phyloP scores from a whole-genome alignment of 176 grass and related monocot genomes.

The Musa troglodytarum region DNA sequence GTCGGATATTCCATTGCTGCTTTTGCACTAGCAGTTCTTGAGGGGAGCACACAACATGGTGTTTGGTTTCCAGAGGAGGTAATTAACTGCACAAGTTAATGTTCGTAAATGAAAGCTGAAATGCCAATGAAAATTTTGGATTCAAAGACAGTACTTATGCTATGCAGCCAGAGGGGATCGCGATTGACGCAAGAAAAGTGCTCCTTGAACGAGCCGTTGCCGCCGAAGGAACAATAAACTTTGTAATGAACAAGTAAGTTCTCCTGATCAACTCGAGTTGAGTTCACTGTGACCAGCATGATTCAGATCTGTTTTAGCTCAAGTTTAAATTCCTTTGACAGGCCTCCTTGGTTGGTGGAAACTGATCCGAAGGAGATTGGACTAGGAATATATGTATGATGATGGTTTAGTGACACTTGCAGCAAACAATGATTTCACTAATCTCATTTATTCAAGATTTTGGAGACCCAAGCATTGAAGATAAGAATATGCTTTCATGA shows the following conservation, averaged over 20 bases:
- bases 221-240: slow-evolving; percentile 44
- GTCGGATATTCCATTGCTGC: slow-evolving; percentile 27
- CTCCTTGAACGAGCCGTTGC: slow-evolving; percentile 59
- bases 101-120: not conserved
- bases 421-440: not conserved
- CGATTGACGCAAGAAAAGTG: slow-evolving; percentile 64
- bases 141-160: slow-evolving; percentile 3
- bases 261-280: not conserved
- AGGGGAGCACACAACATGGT: slow-evolving; percentile 59
- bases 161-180: slow-evolving; percentile 69
- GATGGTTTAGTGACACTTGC: not conserved
- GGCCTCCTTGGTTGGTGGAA: slow-evolving; percentile 91
- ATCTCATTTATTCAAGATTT: not conserved
- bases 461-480: not conserved
- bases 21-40: slow-evolving; percentile 62
- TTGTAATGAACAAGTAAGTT: slow-evolving; percentile 54
- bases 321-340: slow-evolving; percentile 11
- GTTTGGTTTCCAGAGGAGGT: slow-evolving; percentile 95
- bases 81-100: not conserved
- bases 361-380: slow-evolving; percentile 68
- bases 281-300: not conserved
- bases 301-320: not conserved
- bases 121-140: not conserved
- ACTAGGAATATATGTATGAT: slow-evolving; percentile 76
- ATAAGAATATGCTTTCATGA: not conserved